Conservation (phyloP, 2,329 filamentous ascomycete species). For the Trichoderma asperellum region DNA sequence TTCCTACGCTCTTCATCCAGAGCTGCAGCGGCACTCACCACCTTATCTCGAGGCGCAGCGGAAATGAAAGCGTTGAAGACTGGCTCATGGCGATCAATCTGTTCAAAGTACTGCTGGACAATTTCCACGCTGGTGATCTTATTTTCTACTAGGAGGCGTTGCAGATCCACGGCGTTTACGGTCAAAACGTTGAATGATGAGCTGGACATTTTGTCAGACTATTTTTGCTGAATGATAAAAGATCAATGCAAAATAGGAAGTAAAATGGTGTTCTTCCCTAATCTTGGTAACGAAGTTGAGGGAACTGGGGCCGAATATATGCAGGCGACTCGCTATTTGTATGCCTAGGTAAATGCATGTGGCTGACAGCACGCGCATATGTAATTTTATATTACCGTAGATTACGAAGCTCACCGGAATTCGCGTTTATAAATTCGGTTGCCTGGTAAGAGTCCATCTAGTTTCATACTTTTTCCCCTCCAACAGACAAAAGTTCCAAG, state of each 20-base stretch:
- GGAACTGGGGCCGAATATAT: neutral
- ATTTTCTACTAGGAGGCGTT: conserved; percentile 15
- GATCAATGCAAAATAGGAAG: neutral
- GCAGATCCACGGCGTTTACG: conserved; percentile 19
- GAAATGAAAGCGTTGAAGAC: conserved; percentile 32
- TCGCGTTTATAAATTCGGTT: neutral
- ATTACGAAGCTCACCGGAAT: neutral
- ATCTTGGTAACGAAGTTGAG: neutral
- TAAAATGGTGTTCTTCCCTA: neutral
- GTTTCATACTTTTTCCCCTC: neutral
- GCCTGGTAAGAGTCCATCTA: neutral
- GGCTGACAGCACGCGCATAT: neutral
- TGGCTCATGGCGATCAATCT: conserved; percentile 30
- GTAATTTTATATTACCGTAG: neutral
- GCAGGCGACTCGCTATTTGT: neutral
- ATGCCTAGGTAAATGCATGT: neutral
- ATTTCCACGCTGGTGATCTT: conserved; percentile 20
- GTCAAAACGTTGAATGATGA: neutral
- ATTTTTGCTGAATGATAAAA: too few species aligned
- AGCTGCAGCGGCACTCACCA: conserved; percentile 25
- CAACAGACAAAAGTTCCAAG: neutral
- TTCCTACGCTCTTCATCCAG: conserved; percentile 33
- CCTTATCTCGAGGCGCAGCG: conserved; percentile 26
- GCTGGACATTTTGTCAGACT: neutral
- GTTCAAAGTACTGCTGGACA: conserved; percentile 23